Evolutionary conservation across 371 early-diverging fungal species (phyloP).

Genomic region (Saksenaea oblongispora): DNA sequence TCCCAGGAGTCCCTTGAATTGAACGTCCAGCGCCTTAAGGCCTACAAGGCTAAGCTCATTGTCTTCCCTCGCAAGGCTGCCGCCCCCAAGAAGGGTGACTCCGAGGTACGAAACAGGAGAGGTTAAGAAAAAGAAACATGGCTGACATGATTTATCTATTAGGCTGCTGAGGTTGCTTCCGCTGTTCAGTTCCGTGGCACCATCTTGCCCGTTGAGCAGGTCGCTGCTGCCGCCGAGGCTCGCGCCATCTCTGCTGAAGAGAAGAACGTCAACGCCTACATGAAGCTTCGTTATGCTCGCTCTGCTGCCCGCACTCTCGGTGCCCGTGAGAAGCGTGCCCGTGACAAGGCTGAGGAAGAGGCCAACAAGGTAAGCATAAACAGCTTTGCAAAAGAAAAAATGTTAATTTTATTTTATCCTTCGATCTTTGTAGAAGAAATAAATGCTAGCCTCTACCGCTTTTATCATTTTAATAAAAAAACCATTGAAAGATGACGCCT

Average conservation of each 20-base stretch:
- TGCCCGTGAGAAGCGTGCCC: conserved; percentile 80
- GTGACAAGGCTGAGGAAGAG: conserved; percentile 83
- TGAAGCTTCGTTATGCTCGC: conserved; percentile 88
- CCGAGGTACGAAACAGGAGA: conserved; percentile 19
- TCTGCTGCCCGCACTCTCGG: conserved; percentile 83
- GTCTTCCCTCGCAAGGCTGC: conserved; percentile 75
- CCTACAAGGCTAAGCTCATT: conserved; percentile 91
- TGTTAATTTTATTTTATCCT: background rate
- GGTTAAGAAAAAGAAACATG: background rate
- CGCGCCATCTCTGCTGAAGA: conserved; percentile 86
- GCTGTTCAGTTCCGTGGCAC: conserved; percentile 76
- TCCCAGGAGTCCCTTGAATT: conserved; percentile 93
- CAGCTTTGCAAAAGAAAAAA: background rate
- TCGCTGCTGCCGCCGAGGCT: conserved; percentile 65
- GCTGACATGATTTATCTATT: background rate
- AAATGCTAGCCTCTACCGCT: conserved; percentile 15
- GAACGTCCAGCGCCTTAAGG: conserved; percentile 98
- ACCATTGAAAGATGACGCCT: conserved; percentile 12
- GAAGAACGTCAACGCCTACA: conserved; percentile 80
- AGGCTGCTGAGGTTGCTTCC: conserved; percentile 64
- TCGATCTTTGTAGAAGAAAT: conserved; percentile 35
- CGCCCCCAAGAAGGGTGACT: conserved; percentile 81
- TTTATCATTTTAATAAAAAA: conserved; percentile 17
- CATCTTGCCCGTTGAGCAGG: conserved; percentile 77
- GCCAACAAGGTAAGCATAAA: conserved; percentile 66